phyloP scores from a whole-genome alignment of 768 basidiomycete genomes.

The Tulasnella sp. region DNA sequence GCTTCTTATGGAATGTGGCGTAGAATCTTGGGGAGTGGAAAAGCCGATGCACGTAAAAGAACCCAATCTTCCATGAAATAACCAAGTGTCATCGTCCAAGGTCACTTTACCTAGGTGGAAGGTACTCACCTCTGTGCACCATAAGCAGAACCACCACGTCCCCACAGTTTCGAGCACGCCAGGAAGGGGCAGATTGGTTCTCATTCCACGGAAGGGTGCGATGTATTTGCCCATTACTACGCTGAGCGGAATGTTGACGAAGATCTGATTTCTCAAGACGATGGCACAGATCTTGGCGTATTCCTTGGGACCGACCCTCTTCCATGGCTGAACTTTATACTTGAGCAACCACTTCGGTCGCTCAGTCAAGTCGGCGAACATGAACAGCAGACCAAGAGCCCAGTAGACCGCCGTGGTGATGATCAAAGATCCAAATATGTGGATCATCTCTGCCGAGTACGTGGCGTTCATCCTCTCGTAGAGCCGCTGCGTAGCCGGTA shows the following conservation, averaged over 20 bases:
- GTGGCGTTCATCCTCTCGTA: neutral
- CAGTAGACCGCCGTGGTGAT: neutral
- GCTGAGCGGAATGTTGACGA: neutral
- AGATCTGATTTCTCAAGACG: neutral
- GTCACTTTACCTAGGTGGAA: neutral
- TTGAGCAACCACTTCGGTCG: constrained; percentile 5
- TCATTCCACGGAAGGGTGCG: constrained; percentile 3
- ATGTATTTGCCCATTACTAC: neutral
- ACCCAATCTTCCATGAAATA: neutral
- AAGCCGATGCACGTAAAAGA: constrained; percentile 9
- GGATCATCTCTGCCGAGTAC: neutral
- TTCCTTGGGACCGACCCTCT: neutral
- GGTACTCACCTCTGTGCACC: constrained; percentile 2
- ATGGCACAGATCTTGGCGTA: constrained; percentile 5
- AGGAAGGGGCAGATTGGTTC: constrained; percentile 3
- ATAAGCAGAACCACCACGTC: neutral
- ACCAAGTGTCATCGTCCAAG: neutral
- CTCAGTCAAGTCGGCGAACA: constrained; percentile 5
- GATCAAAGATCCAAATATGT: neutral
- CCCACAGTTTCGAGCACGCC: constrained; percentile 7
- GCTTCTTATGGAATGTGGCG: constrained; percentile 8
- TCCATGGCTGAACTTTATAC: constrained; percentile 10
- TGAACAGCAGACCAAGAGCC: neutral
- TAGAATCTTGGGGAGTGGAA: constrained; percentile 6
- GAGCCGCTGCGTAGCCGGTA: neutral